Evolutionary conservation across 2,329 filamentous ascomycete genomes (phyloP), one percentile per base, ranked within the genome.

Genomic region (Exophiala sideris): DNA sequence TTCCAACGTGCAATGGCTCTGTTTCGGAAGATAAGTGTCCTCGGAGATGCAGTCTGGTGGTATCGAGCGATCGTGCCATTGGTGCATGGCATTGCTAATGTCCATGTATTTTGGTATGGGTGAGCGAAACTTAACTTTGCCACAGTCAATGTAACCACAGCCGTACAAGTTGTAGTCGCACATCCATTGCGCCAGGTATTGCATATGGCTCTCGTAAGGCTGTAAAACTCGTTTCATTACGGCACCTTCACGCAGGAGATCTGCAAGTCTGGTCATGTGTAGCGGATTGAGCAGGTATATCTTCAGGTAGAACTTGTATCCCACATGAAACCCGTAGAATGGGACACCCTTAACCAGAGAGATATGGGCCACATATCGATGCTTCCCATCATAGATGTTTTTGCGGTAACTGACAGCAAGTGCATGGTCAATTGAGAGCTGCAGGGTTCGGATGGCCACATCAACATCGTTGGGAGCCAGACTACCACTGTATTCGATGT

Each of bases 131-230:
- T 74, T 78, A 1, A 85, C 82, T 59, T 83, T 88, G 8, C 76
- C 76, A 46, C 84, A 87, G 54, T 92, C 82, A 60, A 97, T 84
- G 65, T 92, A 95, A 52, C 84, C 86, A 67, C 94, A 99, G 5
- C 95, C 95, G 69, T 95, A 97, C 62, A 99, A 76, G 67, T 96
- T 99, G 76, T 95, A 99, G 70, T 99, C 95, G 60, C 87, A 88
- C 94, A 99, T 97, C 82, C 95, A 99, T 71, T 99, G 95, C 8
- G 94, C 79, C 7, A 96, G 74, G 68, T 91, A 97, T 67, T 96
- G 90, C 58, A 97, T 71, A 68, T 99, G 95, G 14, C 89, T 91
- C 72, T 99, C 94, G 67, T 94, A 95, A 0, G 94, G 92, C 66
- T 97, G 92, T 40, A 99, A 87, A 20, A 82, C 80, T 55, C 81